Evolutionary conservation across 148 eudicot species (phyloP), one percentile per base, ranked within the genome.

Genomic region (Bassia scoparia): DNA sequence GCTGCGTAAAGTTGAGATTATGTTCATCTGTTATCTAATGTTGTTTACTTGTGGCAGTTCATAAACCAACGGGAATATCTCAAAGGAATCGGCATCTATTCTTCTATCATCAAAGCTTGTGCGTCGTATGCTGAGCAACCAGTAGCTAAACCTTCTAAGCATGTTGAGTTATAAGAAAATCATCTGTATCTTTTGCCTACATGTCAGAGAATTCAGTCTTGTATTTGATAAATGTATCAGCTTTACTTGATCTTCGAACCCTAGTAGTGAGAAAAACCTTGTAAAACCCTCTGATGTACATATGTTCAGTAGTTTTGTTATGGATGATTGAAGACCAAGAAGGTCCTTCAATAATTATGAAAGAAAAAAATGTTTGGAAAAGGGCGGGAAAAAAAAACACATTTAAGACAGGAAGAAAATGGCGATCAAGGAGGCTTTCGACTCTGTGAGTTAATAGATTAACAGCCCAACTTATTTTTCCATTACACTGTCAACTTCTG

Each of bases 1-100:
- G 67, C 48, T 21, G 14, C 37, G 14, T 2, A 33, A 20, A 15
- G 33, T 31, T 34, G 12, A 34, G 8, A 18, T 34, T 20, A 61
- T 33, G 12, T 61, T 34, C 3, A 31, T 37, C 17, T 37, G 41
- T 12, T 43, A 15, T 66, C 50, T 66, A 37, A 63, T 10, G 69
- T 24, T 15, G 16, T 66, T 66, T 66, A 44, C n/a, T 26, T 44
- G 49, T 66, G 50, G 53, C 69, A 66, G 69, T 44, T 44, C 69
- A 29, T 66, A 66, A 66, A 66, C 53, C 69, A 66, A 44, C 17
- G 44, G 34, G 69, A 66, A 44, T 66, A 66, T 43, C 13, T 66
- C 53, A 66, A 66, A 66, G 69, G 69, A 43, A 66, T 66, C 6
- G 53, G 26, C n/a, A 66, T 66, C 4, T 66, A 66, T 66, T 52